These are phyloP conservation scores for Musa troglodytarum DNA, from an alignment of 176 grass and related monocot species.

Conservation along the genomic window DNA sequence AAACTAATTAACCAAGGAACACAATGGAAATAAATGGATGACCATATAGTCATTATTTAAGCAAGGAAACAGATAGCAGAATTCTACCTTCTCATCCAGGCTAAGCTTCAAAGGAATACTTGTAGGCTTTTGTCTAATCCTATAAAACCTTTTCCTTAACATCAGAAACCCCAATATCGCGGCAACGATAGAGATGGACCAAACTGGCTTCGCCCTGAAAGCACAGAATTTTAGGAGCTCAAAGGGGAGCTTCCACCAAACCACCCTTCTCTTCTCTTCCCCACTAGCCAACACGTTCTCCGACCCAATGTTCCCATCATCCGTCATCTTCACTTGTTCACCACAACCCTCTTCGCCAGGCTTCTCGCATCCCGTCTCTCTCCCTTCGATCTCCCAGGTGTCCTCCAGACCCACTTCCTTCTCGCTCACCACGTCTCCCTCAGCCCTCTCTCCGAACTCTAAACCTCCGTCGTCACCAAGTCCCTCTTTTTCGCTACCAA, in stretches of 20 bases:
- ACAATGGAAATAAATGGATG: too few species aligned
- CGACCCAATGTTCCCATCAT: neutral
- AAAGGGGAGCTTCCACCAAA: conserved; percentile 76
- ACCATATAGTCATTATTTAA: neutral
- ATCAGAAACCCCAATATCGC: conserved; percentile 65
- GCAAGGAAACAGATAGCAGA: neutral
- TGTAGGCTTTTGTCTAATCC: conserved; percentile 47
- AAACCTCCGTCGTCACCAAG: conserved; percentile 5
- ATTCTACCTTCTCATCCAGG: conserved; percentile 66
- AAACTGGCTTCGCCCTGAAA: conserved; percentile 48
- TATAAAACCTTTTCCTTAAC: conserved; percentile 57
- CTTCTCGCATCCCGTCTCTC: neutral
- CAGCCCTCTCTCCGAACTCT: neutral
- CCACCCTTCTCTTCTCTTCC: conserved; percentile 26
- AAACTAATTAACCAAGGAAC: too few species aligned
- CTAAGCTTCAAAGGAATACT: conserved; percentile 52
- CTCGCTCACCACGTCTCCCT: conserved; percentile 19
- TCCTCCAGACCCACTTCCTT: conserved; percentile 8
- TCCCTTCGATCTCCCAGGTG: neutral
- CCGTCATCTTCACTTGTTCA: neutral
- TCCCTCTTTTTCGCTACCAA: conserved; percentile 28
- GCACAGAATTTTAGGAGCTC: conserved; percentile 53
- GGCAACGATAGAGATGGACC: conserved; percentile 65
- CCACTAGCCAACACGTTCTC: neutral
- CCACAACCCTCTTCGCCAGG: too few species aligned